phyloP scores from a whole-genome alignment of 1,139 yeast genomes.

The Saccharomyces hybrid region DNA sequence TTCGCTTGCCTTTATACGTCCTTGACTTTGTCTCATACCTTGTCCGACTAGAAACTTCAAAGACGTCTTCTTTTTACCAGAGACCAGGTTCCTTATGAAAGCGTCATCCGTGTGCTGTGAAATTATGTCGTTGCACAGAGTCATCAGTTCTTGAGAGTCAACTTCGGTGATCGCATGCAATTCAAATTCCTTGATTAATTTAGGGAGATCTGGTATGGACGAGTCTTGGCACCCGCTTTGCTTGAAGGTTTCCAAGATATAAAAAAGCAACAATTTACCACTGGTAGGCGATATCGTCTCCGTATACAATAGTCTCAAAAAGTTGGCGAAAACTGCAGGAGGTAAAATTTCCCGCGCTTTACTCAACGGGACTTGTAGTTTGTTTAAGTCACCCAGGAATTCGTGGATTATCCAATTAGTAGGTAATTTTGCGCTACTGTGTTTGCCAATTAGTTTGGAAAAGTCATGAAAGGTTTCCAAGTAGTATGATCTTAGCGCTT shows the following conservation, averaged over 20 bases:
- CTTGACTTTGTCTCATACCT: slow-evolving; percentile 74
- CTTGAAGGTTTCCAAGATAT: slow-evolving; percentile 45
- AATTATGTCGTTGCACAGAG: slow-evolving; percentile 49
- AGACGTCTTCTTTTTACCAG: slow-evolving; percentile 54
- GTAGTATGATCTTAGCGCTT: slow-evolving; percentile 50
- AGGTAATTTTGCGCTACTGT: slow-evolving; percentile 37
- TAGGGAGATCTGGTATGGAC: slow-evolving; percentile 28
- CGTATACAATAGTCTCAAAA: slow-evolving; percentile 38
- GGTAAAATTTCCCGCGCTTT: slow-evolving; percentile 32
- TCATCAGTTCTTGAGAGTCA: slow-evolving; percentile 40
- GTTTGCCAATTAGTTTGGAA: slow-evolving; percentile 19
- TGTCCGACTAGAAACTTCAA: slow-evolving; percentile 73
- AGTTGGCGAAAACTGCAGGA: slow-evolving; percentile 36
- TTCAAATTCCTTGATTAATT: slow-evolving; percentile 50
- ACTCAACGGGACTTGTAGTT: slow-evolving; percentile 40
- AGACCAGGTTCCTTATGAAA: slow-evolving; percentile 48
- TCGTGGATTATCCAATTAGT: slow-evolving; percentile 85
- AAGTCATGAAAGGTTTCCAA: slow-evolving; percentile 34
- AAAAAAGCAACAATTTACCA: slow-evolving; percentile 56
- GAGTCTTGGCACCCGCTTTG: slow-evolving; percentile 20
- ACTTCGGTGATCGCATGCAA: slow-evolving; percentile 33
- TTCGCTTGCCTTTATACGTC: slow-evolving; percentile 49
- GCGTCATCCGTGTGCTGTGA: slow-evolving; percentile 39
- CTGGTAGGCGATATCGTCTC: slow-evolving; percentile 46
- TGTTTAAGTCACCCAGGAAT: slow-evolving; percentile 60